Evolutionary conservation across 306 rosid genomes (phyloP), one percentile per base, ranked within the genome.

Genomic region (Senna siamea): DNA sequence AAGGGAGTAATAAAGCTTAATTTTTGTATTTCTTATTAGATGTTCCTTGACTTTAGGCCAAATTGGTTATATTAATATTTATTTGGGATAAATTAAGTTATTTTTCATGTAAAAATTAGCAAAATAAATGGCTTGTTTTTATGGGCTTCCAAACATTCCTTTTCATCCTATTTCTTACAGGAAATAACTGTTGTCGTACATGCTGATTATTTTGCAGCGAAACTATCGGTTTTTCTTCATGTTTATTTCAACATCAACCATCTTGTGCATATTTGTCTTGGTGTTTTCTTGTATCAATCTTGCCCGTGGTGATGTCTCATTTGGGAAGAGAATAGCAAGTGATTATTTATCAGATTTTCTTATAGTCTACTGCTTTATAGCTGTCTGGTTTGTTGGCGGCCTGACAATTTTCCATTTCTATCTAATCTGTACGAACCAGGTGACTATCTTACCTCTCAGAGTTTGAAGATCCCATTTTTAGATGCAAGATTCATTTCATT

Each of bases 341-440:
- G 97, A 92, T 64, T 72, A 83, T 72, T 28, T 85, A n/a, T 80
- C 95, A 44, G 95, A 87, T 79, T 12, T 89, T 71, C 93, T 94
- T 68, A 62, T 88, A 47, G 68, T 76, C 20, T 92, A 92, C 80
- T 88, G 97, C 89, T 94, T 92, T 76, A 44, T 92, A 9, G 89
- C 92, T 35, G 85, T 89, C 70, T 92, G 97, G 99, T 94, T 94
- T 62, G 99, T 94, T 64, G 99, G 97, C 53, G 99, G 99, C 84
- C 99, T 94, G 57, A 82, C 96, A 37, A 72, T 85, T 44, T 94
- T 94, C 89, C 99, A 94, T 87, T 86, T 85, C 80, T 90, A 88
- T 82, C 93, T 94, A 73, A 78, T 92, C 30, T 83, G 90, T 72
- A 88, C 92, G 79, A 94, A 92, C 81, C 97, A 94, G 98, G 98